phyloP scores from a whole-genome alignment of 306 rosid species.

The Castanea mollissima region DNA sequence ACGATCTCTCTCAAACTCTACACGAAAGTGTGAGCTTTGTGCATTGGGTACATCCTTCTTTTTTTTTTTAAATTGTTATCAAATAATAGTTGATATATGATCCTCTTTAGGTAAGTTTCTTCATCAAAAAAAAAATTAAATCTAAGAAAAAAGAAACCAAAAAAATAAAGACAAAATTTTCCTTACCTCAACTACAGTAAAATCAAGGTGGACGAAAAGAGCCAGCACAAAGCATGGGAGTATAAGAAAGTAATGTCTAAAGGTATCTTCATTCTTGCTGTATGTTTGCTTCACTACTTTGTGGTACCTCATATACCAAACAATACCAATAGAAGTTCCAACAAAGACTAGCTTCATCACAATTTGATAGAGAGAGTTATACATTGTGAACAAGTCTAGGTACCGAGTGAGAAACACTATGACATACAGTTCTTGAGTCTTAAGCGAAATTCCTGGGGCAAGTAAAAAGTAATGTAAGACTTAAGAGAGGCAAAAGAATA shows the following conservation, averaged over 20 bases:
- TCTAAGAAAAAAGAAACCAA: neutral
- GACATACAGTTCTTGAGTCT: conserved; percentile 45
- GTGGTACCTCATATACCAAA: conserved; percentile 43
- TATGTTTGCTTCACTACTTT: conserved; percentile 42
- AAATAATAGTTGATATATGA: neutral
- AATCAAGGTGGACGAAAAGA: conserved; percentile 17
- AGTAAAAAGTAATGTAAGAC: neutral
- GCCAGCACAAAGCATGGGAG: conserved; percentile 26
- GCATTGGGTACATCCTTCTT: too few relatives aligned
- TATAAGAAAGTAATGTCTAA: conserved; percentile 30
- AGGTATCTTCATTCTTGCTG: conserved; percentile 36
- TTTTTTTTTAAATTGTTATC: too few relatives aligned
- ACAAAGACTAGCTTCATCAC: conserved; percentile 24
- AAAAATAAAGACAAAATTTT: neutral
- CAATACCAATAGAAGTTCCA: conserved; percentile 30
- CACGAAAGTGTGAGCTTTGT: too few relatives aligned
- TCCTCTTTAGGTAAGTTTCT: neutral
- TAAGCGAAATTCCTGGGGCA: conserved; percentile 40
- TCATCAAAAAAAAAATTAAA: neutral
- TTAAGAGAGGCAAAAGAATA: neutral
- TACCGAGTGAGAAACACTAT: conserved; percentile 37
- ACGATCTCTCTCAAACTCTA: too few relatives aligned
- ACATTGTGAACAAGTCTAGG: conserved; percentile 27
- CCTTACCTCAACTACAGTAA: conserved; percentile 15
- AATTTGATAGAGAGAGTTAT: conserved; percentile 29